Base-by-base conservation (phyloP, 148 eudicot genomes). In the Nepenthes mirabilis region DNA sequence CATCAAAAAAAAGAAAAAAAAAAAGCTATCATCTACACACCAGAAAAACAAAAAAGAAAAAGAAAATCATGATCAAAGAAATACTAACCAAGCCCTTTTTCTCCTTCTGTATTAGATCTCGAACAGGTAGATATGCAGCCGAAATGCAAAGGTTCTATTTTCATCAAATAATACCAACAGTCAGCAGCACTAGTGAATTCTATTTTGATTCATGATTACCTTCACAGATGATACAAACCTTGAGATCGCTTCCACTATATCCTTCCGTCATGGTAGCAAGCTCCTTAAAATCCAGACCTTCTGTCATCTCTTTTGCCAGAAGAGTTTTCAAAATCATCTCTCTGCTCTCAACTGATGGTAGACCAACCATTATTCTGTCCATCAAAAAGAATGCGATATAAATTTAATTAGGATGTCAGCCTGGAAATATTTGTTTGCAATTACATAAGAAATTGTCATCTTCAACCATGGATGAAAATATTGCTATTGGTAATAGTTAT, bases 181-280 rank as follows among this genome's bases (percentile, higher is more conserved):
- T 52, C 32, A 52, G 2, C 32, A 11, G 7, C 23, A 23, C 23
- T n/a, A 10, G 55, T 52, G 11, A 7, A 52, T 11, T 32, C 6
- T 55, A 2, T 32, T 23, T 6, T 55, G 36, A 55, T 9, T 49
- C 2, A 2, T 33, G 2, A 32, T 23, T n/a, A 5, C 13, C 9
- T 36, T 55, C 11, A 33, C 33, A 4, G 12, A 3, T 1, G 48
- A 34, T 43, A 70, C 71, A 37, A 61, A 84, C 96, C 96, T 87
- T 90, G 0, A 90, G 97, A 77, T 87, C 97, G 68, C 97, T 90
- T 75, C 97, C 97, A 52, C 85, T 90, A 52, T 80, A 90, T 66
- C 97, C 97, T 69, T 90, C 97, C 43, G 97, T 87, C 83, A 90
- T 84, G 65, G 76, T 70, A 48, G 95, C 97, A 63, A 90, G 88